A percentile compares a stretch with the other conserved stretches of the same genome.
Evolutionary conservation across 2,329 filamentous ascomycete genomes (phyloP).

Genomic region (Aspergillus spinulosporus): DNA sequence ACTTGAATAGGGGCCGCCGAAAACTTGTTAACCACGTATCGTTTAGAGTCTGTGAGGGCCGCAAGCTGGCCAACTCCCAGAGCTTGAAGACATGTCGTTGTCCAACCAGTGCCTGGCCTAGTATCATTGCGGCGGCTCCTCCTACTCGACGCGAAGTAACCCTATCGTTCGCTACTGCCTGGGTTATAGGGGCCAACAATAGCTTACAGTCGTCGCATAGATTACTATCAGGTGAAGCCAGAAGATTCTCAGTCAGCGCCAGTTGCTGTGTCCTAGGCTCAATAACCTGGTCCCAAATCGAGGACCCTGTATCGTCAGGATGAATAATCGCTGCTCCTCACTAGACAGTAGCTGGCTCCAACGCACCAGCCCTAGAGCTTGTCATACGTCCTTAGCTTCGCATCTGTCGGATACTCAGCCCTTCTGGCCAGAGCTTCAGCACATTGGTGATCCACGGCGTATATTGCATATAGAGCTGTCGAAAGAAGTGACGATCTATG

Average conservation of each 20-base stretch:
- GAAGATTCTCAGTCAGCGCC: background rate
- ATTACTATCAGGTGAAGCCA: background rate
- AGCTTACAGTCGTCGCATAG: background rate
- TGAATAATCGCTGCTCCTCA: background rate
- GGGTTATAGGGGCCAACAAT: background rate
- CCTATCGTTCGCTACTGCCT: slow-evolving; percentile 1
- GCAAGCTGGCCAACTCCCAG: slow-evolving; percentile 3
- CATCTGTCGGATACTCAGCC: slow-evolving; percentile 14
- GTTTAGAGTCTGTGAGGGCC: slow-evolving; percentile 4
- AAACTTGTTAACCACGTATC: slow-evolving; percentile 6
- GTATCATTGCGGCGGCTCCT: slow-evolving; percentile 2
- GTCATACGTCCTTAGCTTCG: slow-evolving; percentile 8
- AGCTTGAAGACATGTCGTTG: slow-evolving; percentile 5
- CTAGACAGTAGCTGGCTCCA: background rate
- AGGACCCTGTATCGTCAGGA: background rate
- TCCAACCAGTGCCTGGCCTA: slow-evolving; percentile 12
- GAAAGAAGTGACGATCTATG: slow-evolving; percentile 14
- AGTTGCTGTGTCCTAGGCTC: background rate
- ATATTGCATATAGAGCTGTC: slow-evolving; percentile 15
- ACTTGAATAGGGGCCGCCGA: background rate
- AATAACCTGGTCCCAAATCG: background rate
- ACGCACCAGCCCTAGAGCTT: background rate
- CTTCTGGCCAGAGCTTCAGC: background rate
- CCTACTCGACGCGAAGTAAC: slow-evolving; percentile 7
- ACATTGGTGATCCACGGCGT: slow-evolving; percentile 18